phyloP scores from a whole-genome alignment of 257 asterid genomes.

The Gentiana straminea region DNA sequence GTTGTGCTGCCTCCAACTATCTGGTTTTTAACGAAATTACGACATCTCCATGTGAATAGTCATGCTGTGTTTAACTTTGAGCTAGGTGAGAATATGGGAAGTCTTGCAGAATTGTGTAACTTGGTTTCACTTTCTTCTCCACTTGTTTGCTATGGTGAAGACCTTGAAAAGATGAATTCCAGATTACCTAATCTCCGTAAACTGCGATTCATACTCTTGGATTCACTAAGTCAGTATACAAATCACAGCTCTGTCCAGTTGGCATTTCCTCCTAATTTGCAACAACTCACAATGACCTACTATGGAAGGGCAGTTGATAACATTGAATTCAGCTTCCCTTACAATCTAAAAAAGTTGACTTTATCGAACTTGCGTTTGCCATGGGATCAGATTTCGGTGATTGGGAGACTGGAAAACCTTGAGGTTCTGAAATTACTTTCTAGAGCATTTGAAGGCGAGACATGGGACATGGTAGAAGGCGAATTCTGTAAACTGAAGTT shows the following conservation, averaged over 20 bases:
- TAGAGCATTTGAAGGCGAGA: neutral
- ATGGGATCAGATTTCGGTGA: neutral
- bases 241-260: neutral
- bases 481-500: neutral
- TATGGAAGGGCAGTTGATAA: neutral
- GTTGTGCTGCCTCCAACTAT: conserved; percentile 2
- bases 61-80: neutral
- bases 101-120: neutral
- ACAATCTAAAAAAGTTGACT: neutral
- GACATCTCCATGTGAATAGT: conserved; percentile 3
- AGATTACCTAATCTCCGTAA: conserved; percentile 5
- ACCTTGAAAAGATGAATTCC: neutral
- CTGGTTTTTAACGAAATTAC: conserved; percentile 1
- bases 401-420: neutral
- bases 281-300: conserved; percentile 1
- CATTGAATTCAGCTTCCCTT: neutral
- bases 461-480: conserved; percentile 1
- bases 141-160: neutral
- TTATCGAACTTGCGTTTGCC: neutral
- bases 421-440: conserved; percentile 6
- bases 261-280: neutral
- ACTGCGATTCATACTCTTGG: conserved; percentile 3
- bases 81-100: neutral
- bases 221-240: neutral
- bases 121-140: conserved; percentile 7